Evolutionary conservation across 768 basidiomycete genomes (phyloP).

Genomic region (Pleurotus giganteus): DNA sequence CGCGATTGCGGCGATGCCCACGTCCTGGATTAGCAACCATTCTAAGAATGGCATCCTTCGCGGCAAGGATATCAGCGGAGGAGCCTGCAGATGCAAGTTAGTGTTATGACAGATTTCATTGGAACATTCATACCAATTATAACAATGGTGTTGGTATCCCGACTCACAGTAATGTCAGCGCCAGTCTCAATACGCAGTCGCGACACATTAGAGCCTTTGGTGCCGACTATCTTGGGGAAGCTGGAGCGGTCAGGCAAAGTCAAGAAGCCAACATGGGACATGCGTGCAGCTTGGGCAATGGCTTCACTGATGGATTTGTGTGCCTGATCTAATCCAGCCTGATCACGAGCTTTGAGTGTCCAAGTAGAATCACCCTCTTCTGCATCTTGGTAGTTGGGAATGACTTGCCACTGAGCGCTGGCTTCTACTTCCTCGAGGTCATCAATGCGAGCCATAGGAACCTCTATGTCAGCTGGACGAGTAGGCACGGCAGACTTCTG

Average conservation of each 20-base stretch:
- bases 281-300: slow-evolving; percentile 66
- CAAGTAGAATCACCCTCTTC: slow-evolving; percentile 86
- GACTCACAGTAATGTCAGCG: slow-evolving; percentile 88
- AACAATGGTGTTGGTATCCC: slow-evolving; percentile 83
- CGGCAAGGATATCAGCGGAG: slow-evolving; percentile 62
- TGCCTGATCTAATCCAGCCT: slow-evolving; percentile 74
- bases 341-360: slow-evolving; percentile 81
- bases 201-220: slow-evolving; percentile 87
- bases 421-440: slow-evolving; percentile 50
- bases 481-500: slow-evolving; percentile 58
- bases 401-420: slow-evolving; percentile 72
- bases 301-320: slow-evolving; percentile 64
- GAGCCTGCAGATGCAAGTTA: slow-evolving; percentile 48
- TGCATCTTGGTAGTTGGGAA: slow-evolving; percentile 71
- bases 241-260: slow-evolving; percentile 77
- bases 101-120: slow-evolving; percentile 1
- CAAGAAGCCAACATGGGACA: slow-evolving; percentile 82
- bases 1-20: slow-evolving; percentile 36
- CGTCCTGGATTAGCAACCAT: slow-evolving; percentile 45
- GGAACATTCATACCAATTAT: slow-evolving; percentile 66
- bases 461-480: slow-evolving; percentile 42
- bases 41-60: slow-evolving; percentile 74
- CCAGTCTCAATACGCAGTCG: slow-evolving; percentile 87
- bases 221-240: slow-evolving; percentile 92
- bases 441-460: slow-evolving; percentile 80